phyloP scores from a whole-genome alignment of 169 alveolate species.

The Plasmodium gallinaceum region DNA sequence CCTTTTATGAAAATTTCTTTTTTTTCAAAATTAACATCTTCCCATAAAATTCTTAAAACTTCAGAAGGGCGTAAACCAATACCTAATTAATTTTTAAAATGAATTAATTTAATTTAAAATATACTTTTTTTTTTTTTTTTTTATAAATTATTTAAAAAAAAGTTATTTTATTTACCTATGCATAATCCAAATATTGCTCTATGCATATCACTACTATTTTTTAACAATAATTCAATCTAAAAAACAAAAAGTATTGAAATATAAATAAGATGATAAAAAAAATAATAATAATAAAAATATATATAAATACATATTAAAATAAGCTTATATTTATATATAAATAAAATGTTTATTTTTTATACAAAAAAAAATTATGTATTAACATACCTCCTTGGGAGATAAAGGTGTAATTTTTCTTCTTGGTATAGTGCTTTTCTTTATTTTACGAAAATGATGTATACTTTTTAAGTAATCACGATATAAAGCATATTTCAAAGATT shows the following conservation, averaged over 20 bases:
- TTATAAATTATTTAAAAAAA: not conserved
- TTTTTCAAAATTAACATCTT: slow-evolving; percentile 79
- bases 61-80: slow-evolving; percentile 84
- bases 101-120: no score
- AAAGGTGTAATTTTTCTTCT: slow-evolving; percentile 66
- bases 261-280: slow-evolving; percentile 56
- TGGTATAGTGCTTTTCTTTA: slow-evolving; percentile 81
- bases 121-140: not conserved
- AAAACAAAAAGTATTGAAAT: slow-evolving; percentile 14
- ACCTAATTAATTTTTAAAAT: slow-evolving; percentile 48
- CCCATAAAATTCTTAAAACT: slow-evolving; percentile 80
- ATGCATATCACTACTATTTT: slow-evolving; percentile 79
- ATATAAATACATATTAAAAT: not conserved
- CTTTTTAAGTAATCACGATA: slow-evolving; percentile 78
- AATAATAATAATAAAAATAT: slow-evolving; percentile 27
- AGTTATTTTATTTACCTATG: slow-evolving; percentile 36
- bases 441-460: slow-evolving; percentile 78
- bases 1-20: slow-evolving; percentile 79
- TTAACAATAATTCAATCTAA: slow-evolving; percentile 78
- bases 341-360: not conserved
- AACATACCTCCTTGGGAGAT: slow-evolving; percentile 60
- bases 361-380: not conserved
- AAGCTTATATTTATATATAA: not conserved
- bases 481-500: slow-evolving; percentile 81
- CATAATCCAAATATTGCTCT: slow-evolving; percentile 82